Base-by-base conservation (phyloP, 805 yeast species). In the Diddensiella caesifluorescens region DNA sequence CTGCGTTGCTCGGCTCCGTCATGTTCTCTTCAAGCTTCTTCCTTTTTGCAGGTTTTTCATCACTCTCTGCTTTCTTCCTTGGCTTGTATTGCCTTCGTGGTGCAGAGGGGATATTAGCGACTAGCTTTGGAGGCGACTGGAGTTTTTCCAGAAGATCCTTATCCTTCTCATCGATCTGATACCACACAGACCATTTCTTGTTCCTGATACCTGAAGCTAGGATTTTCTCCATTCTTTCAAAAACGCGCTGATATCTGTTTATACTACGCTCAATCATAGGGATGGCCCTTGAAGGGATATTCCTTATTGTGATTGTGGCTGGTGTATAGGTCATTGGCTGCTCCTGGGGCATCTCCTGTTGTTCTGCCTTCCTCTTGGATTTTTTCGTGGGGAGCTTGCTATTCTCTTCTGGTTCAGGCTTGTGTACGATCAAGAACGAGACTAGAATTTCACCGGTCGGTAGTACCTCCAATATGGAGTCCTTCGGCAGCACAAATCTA, bases 401-500 rank as follows among this genome's bases (percentile, higher is more conserved):
- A 36, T 52, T 60, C 35, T 51, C 61, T 48, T 60, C 45, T 52
- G 64, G 44, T 51, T 50, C 31, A 55, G 50, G 22, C 20, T 35
- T 19, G 28, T 26, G 29, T 26, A 40, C 22, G 18, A 63, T 54
- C 7, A 70, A 36, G 41, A 61, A 65, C 1, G 74, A 69, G 12
- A 69, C 48, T 9, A 68, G 47, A 7, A 65, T 46, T 20, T 63
- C 67, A 1, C 53, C 65, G 22, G 59, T 64, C 1, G 50, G 50
- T 10, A 58, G 38, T 19, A 50, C 46, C 62, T 89, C 97, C 45
- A 83, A 66, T 2, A 90, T 73, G 1, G 94, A 74, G 48, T 86
- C 76, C 49, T 79, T 79, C 0, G 97, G 97, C 0, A 90, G 57
- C 44, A 73, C 64, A 54, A 74, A 90, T 44, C 97, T 71, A 5